phyloP scores from a whole-genome alignment of 139 green algal species.

The Tetratostichococcus sp. region DNA sequence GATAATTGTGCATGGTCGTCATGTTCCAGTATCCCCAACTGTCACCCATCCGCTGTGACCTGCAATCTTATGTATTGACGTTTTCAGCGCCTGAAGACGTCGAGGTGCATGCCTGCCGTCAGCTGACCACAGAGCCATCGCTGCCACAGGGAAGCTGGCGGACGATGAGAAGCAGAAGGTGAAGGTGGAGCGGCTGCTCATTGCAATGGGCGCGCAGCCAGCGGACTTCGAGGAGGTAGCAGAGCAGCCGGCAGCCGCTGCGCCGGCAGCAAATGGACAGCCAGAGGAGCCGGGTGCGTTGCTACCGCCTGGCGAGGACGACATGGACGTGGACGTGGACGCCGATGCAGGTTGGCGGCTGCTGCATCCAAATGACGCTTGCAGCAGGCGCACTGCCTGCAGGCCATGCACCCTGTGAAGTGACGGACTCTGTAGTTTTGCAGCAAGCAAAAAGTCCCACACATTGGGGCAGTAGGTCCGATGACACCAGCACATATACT shows the following conservation, averaged over 20 bases:
- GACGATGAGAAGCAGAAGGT: not conserved
- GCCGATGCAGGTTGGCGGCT: not conserved
- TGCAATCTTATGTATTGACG: too few species aligned
- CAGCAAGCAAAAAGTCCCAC: too few species aligned
- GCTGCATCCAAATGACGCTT: too few species aligned
- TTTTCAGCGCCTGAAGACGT: too few species aligned
- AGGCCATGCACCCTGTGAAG: not conserved
- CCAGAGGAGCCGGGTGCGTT: not conserved
- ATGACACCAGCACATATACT: too few species aligned
- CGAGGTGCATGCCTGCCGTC: too few species aligned
- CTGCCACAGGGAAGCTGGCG: not conserved
- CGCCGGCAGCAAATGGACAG: not conserved
- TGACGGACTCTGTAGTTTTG: too few species aligned
- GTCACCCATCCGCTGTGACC: too few species aligned
- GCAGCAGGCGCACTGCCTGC: not conserved
- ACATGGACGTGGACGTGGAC: not conserved
- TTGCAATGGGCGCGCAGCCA: conserved; percentile 11
- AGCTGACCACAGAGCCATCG: not conserved
- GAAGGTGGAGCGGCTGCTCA: conserved; percentile 11
- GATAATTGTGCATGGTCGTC: too few species aligned
- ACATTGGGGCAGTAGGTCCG: too few species aligned
- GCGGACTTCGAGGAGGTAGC: conserved; percentile 4
- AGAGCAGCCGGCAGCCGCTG: not conserved
- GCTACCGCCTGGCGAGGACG: not conserved
- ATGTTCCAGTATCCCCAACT: too few species aligned